phyloP scores from a whole-genome alignment of 192 early-diverging fungal species.

The Entomortierella parvispora region DNA sequence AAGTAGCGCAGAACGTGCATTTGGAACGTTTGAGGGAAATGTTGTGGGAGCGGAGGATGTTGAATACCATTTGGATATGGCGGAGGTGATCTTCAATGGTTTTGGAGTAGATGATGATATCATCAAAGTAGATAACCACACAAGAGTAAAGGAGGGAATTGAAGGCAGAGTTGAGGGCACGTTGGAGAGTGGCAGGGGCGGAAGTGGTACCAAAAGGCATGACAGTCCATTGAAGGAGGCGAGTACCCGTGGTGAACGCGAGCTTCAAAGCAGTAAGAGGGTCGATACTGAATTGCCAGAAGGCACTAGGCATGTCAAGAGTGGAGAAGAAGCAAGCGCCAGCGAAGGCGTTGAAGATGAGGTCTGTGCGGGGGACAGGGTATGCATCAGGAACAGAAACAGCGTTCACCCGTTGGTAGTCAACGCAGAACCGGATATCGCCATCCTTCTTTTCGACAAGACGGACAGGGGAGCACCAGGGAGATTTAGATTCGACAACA shows the following conservation, averaged over 20 bases:
- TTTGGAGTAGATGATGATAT: constrained; percentile 15
- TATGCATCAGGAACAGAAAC: constrained; percentile 57
- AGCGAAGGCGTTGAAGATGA: constrained; percentile 43
- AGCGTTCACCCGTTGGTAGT: constrained; percentile 62
- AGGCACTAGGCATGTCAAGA: constrained; percentile 51
- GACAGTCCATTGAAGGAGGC: too few relatives aligned
- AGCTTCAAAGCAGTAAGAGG: too few relatives aligned
- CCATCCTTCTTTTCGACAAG: constrained; percentile 16
- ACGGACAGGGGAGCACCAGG: constrained; percentile 44
- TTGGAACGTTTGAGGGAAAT: constrained; percentile 9
- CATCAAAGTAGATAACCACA: constrained; percentile 21
- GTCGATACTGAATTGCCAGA: constrained; percentile 49
- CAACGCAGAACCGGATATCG: constrained; percentile 35
- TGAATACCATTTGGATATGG: constrained; percentile 2
- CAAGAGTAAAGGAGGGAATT: too few relatives aligned
- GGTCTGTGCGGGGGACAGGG: constrained; percentile 61
- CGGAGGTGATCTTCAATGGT: constrained; percentile 10
- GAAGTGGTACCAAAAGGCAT: too few relatives aligned
- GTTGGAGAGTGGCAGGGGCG: too few relatives aligned
- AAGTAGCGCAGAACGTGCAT: constrained; percentile 25
- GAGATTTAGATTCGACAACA: constrained; percentile 49
- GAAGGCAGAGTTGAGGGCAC: too few relatives aligned
- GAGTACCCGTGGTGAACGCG: too few relatives aligned
- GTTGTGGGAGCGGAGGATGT: background rate
- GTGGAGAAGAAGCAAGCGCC: constrained; percentile 50